phyloP scores from a whole-genome alignment of 1,284 basidiomycete species.

The Schizophyllum commune region DNA sequence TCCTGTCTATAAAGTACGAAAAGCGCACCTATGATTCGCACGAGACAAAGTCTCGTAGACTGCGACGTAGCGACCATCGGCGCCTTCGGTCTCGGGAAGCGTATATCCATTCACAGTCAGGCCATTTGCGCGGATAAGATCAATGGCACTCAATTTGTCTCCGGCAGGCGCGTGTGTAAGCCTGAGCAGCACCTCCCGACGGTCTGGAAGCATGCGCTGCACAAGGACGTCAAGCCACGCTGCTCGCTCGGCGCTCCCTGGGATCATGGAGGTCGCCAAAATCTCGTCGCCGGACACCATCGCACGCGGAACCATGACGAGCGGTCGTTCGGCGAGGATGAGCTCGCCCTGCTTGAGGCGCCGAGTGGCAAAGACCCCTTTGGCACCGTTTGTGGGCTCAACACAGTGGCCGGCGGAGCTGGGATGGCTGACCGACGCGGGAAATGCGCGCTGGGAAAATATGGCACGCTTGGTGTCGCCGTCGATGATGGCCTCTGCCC shows the following conservation, averaged over 20 bases:
- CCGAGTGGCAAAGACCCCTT: constrained; percentile 15
- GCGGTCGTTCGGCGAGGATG: constrained; percentile 11
- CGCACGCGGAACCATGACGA: neutral
- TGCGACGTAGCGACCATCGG: constrained; percentile 12
- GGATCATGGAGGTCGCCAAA: constrained; percentile 21
- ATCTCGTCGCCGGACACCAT: neutral
- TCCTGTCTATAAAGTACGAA: neutral
- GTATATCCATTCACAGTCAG: constrained; percentile 5
- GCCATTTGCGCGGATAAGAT: constrained; percentile 6
- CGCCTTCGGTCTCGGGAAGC: constrained; percentile 5
- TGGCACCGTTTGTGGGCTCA: constrained; percentile 4
- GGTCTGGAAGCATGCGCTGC: constrained; percentile 7
- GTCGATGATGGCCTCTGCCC: constrained; percentile 1
- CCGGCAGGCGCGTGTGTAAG: neutral
- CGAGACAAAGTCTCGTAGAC: constrained; percentile 18
- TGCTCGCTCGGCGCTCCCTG: constrained; percentile 17
- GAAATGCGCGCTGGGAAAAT: constrained; percentile 10
- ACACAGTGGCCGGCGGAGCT: constrained; percentile 2
- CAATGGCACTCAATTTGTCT: too few species aligned
- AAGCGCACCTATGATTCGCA: constrained; percentile 19
- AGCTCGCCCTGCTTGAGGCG: constrained; percentile 15
- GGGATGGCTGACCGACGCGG: constrained; percentile 7
- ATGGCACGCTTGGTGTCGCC: constrained; percentile 3
- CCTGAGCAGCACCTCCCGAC: constrained; percentile 7
- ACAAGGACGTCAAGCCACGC: constrained; percentile 4